Base-by-base conservation (phyloP, 768 basidiomycete species). In the Tephrocybe sp. region DNA sequence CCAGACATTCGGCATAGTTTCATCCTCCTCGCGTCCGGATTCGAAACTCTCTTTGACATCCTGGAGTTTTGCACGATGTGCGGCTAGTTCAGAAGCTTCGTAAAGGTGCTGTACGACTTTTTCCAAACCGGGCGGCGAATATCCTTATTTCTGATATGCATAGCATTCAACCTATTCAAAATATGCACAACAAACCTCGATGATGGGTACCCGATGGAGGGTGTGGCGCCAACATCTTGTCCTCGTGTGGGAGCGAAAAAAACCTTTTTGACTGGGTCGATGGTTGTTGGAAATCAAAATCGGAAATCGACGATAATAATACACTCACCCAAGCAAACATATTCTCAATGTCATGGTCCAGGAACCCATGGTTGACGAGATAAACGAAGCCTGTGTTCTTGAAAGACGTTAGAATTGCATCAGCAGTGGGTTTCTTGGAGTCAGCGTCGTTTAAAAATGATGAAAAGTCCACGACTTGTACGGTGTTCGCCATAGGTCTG, bases 1-100 rank as follows among this genome's bases (percentile, higher is more conserved):
- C 81, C 82, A 84, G 28, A 83, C 78, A 54, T 84, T 82, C 1
- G 80, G 78, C 67, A 76, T 73, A 0, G 59, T 52, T 3, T 57
- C 60, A 37, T 75, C 65, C n/a, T 71, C 65, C 38, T 81, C 80
- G 22, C 74, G 66, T 1, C 79, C 80, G n/a, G 70, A 68, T 50
- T 83, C 80, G 47, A 80, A 82, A 49, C 74, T 79, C 59, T 82
- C 81, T 55, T 79, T 80, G 38, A 75, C 64, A 37, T 73, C 69
- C 31, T 70, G 72, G 18, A 68, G 62, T 26, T 67, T 61, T 18
- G 56, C 59, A 18, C 67, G 65, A 28, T 61, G 60, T 31, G 54
- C 52, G 21, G 60, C 54, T 21, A 69, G 50, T 31, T 67, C 69
- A 5, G 58, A 42, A 1, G 53, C 41, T 49, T 73, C 69, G 46